A percentile compares a stretch with the other conserved stretches of the same genome.
These are phyloP conservation scores for Climacium dendroides DNA, from an alignment of 225 moss, liverwort and hornwort species.

Conservation along the genomic window DNA sequence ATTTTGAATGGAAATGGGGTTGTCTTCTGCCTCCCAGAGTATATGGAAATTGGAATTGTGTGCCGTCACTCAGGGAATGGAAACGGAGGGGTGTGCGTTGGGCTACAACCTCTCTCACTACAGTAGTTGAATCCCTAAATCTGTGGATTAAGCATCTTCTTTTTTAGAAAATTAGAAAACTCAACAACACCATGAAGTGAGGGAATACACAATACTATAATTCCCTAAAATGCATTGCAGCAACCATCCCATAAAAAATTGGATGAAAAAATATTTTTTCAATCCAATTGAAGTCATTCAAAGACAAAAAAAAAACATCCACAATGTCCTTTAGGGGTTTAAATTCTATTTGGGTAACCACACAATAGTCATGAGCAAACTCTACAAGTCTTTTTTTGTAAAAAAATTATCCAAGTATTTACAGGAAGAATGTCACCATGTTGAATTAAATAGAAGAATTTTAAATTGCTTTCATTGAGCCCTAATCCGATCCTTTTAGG, in stretches of 20 bases:
- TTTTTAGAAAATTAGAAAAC: not conserved
- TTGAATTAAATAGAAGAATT: not conserved
- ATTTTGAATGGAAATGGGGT: not conserved
- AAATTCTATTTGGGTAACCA: not conserved
- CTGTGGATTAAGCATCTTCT: not conserved
- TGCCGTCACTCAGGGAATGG: not conserved
- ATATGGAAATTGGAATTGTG: not conserved
- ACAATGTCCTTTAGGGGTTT: accelerated
- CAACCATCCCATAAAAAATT: accelerated
- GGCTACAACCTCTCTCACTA: no score
- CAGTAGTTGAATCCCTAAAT: no score
- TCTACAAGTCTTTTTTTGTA: not conserved
- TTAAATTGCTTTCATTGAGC: not conserved
- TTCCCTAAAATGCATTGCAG: not conserved
- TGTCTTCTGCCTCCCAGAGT: not conserved
- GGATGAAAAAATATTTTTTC: not conserved
- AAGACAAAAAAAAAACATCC: accelerated
- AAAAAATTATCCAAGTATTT: not conserved
- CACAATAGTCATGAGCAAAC: not conserved
- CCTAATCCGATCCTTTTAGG: not conserved
- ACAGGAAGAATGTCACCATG: accelerated
- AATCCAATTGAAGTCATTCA: not conserved
- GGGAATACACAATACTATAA: no score
- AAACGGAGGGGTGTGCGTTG: not conserved
- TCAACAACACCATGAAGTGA: not conserved